Evolutionary conservation across 768 basidiomycete genomes (phyloP).

Genomic region (Lactarius vividus): DNA sequence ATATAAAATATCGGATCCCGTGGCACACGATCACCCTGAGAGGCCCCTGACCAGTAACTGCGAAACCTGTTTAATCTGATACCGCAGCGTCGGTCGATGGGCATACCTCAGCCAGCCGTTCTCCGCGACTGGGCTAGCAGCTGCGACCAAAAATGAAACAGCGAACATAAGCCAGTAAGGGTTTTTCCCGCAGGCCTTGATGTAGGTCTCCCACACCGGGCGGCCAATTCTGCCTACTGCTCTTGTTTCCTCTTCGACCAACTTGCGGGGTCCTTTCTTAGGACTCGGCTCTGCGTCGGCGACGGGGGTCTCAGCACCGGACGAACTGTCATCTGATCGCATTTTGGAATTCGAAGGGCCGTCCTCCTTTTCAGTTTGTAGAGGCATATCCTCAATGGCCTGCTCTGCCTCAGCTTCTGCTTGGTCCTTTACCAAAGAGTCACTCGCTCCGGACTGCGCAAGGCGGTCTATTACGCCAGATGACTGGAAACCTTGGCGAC

Average conservation of each 20-base stretch:
- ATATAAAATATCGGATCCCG: conserved; percentile 54
- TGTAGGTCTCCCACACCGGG: conserved; percentile 47
- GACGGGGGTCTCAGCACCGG: conserved; percentile 38
- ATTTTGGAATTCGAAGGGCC: conserved; percentile 21
- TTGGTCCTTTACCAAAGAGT: conserved; percentile 32
- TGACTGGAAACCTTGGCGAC: conserved; percentile 56
- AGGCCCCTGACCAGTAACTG: conserved; percentile 43
- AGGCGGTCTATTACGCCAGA: conserved; percentile 66
- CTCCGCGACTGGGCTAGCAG: conserved; percentile 44
- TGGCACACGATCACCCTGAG: conserved; percentile 28
- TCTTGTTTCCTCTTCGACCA: conserved; percentile 66
- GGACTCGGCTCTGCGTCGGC: conserved; percentile 31
- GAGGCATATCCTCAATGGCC: conserved; percentile 26
- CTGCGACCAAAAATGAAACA: conserved; percentile 37
- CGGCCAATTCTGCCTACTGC: conserved; percentile 47
- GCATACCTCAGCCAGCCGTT: conserved; percentile 44
- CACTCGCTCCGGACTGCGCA: conserved; percentile 52
- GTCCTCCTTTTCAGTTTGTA: conserved; percentile 33
- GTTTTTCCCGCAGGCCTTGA: conserved; percentile 40
- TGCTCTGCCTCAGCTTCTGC: conserved; percentile 41
- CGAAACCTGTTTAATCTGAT: background rate
- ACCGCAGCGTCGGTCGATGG: conserved; percentile 12
- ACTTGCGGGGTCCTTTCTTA: conserved; percentile 67
- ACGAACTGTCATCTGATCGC: conserved; percentile 44
- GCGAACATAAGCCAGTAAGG: conserved; percentile 42